Conservation (phyloP, 129 eudicot species). For the Deinandra increscens region DNA sequence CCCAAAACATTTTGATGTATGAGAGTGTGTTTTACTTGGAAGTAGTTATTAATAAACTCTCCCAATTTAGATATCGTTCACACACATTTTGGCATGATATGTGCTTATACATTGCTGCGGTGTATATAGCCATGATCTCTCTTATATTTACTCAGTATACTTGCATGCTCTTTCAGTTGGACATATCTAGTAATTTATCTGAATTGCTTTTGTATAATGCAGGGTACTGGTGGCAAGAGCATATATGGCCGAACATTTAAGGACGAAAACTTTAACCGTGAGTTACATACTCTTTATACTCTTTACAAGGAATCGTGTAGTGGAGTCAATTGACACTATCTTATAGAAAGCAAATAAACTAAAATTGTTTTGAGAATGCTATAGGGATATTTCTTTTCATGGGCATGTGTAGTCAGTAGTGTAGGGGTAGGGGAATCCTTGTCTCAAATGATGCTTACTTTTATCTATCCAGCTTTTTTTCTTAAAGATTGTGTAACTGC, state of each 20-base stretch:
- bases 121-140: background rate
- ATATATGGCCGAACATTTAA: constrained; percentile 91
- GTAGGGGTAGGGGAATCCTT: background rate
- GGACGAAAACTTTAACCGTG: constrained; percentile 90
- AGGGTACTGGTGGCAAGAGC: constrained; percentile 99
- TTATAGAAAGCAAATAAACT: constrained; percentile 14
- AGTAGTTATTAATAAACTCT: background rate
- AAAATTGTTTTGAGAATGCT: background rate
- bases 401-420: background rate
- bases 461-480: background rate
- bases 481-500: background rate
- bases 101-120: background rate
- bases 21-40: constrained; percentile 1
- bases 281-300: constrained; percentile 37
- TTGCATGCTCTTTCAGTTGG: background rate
- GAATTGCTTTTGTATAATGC: constrained; percentile 22
- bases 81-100: background rate
- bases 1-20: background rate
- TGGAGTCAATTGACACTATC: constrained; percentile 6
- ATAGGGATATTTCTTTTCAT: background rate
- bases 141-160: background rate
- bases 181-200: constrained; percentile 11
- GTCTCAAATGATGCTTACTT: background rate
- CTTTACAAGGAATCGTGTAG: background rate
- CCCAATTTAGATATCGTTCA: background rate